Conservation (phyloP, 495 filamentous ascomycete species). For the Aspergillus incahuasiensis region DNA sequence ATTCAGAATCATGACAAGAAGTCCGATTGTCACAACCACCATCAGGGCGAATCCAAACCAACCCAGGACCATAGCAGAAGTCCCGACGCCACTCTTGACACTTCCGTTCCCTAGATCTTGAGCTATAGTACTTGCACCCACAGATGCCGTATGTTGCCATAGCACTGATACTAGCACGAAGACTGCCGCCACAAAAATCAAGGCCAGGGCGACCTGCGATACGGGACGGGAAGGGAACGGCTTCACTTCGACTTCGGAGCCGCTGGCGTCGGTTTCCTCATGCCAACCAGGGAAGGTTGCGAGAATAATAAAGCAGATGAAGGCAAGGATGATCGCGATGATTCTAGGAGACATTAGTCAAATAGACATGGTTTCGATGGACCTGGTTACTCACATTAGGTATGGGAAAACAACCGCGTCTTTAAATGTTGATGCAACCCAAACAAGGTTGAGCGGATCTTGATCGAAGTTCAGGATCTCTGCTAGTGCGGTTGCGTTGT, state of each 20-base stretch:
- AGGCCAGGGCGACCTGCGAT: conserved; percentile 59
- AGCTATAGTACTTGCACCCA: conserved; percentile 86
- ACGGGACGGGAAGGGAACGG: conserved; percentile 67
- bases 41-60: conserved; percentile 94
- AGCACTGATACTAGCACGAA: conserved; percentile 68
- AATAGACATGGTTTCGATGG: neutral
- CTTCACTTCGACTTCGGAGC: conserved; percentile 57
- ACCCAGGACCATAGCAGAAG: conserved; percentile 89
- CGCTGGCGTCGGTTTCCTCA: conserved; percentile 53
- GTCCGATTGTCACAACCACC: conserved; percentile 88
- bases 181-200: conserved; percentile 63
- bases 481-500: conserved; percentile 62
- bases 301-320: conserved; percentile 65
- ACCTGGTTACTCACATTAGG: conserved; percentile 49
- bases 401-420: conserved; percentile 68
- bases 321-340: conserved; percentile 65
- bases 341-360: conserved; percentile 41
- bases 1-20: conserved; percentile 94
- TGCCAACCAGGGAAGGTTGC: conserved; percentile 72
- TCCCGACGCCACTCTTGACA: conserved; percentile 82
- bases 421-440: conserved; percentile 69
- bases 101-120: conserved; percentile 95
- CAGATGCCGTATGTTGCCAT: conserved; percentile 86
- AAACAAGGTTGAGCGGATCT: conserved; percentile 67
- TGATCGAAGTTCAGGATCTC: conserved; percentile 60